Percentiles rank a stretch among this genome's conserved stretches.
Evolutionary conservation across 164 flowering plant genomes (phyloP).

Genomic region (Berberis thunbergii): DNA sequence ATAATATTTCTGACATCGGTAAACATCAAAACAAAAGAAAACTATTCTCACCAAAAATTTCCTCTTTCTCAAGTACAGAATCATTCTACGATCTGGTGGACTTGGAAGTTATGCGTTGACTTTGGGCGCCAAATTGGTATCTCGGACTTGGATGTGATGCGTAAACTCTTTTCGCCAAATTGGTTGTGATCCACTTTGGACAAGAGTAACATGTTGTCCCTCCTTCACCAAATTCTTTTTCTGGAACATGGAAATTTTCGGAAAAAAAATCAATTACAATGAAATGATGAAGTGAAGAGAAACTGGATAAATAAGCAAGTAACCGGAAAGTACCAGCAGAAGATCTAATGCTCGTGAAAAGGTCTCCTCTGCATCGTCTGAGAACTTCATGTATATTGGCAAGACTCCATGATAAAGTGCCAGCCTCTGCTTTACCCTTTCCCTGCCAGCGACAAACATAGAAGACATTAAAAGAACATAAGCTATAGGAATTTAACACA

Average conservation of each 20-base stretch:
- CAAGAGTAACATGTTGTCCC: constrained; percentile 82
- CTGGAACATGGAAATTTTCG: constrained; percentile 25
- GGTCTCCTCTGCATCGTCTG: constrained; percentile 89
- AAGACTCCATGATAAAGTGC: constrained; percentile 90
- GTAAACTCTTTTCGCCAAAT: constrained; percentile 90
- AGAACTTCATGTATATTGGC: constrained; percentile 83
- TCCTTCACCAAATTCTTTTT: constrained; percentile 45
- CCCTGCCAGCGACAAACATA: constrained; percentile 34
- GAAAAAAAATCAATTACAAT: not conserved
- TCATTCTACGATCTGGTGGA: not conserved
- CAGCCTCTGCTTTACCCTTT: constrained; percentile 80
- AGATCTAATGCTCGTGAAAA: constrained; percentile 69
- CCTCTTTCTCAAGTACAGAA: not conserved
- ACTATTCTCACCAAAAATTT: not conserved
- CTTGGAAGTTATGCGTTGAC: too few species aligned
- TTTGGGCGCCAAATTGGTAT: constrained; percentile 16
- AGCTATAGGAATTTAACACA: not conserved
- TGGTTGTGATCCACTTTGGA: constrained; percentile 93
- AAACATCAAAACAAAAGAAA: not conserved
- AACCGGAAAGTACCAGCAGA: constrained; percentile 38
- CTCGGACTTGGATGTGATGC: constrained; percentile 93
- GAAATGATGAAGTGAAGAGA: not conserved
- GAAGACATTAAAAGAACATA: not conserved
- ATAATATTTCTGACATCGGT: not conserved
- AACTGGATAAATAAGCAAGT: constrained; percentile 5